Conservation (phyloP, 2,329 filamentous ascomycete genomes). For the Ophidiomyces ophidiicola region DNA sequence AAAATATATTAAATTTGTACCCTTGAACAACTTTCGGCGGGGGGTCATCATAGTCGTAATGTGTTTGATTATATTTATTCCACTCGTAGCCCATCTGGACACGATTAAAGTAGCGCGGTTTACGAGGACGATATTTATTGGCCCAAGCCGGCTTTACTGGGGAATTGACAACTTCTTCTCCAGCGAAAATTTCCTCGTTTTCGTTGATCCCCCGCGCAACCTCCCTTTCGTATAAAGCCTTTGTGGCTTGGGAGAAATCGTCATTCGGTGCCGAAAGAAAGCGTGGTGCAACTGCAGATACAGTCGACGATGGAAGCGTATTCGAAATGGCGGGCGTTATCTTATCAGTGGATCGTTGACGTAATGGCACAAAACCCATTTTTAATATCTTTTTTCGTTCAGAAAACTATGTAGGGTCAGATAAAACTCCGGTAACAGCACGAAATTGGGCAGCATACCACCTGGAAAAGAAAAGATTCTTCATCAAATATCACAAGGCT, state of each 20-base stretch:
- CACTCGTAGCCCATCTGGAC: slow-evolving; percentile 99
- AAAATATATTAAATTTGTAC: slow-evolving; percentile 99
- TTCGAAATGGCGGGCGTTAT: slow-evolving; percentile 21
- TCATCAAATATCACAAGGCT: slow-evolving; percentile 46
- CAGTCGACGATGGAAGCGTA: slow-evolving; percentile 28
- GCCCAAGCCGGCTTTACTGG: slow-evolving; percentile 62
- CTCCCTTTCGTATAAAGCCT: slow-evolving; percentile 82
- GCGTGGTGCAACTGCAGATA: slow-evolving; percentile 47
- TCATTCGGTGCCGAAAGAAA: slow-evolving; percentile 60
- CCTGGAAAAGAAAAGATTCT: slow-evolving; percentile 43
- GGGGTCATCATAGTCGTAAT: slow-evolving; percentile 97
- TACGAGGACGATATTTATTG: slow-evolving; percentile 73
- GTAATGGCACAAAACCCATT: slow-evolving; percentile 55
- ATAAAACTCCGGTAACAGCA: not conserved
- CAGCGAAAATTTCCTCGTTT: slow-evolving; percentile 89
- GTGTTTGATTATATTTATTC: slow-evolving; percentile 99
- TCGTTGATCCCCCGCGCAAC: slow-evolving; percentile 82
- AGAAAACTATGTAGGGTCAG: slow-evolving; percentile 28
- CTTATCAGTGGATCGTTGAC: slow-evolving; percentile 33
- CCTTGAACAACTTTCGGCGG: slow-evolving; percentile 96
- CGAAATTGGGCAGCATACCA: slow-evolving; percentile 27
- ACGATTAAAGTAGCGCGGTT: slow-evolving; percentile 93
- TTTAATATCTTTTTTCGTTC: slow-evolving; percentile 52
- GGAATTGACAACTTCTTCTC: slow-evolving; percentile 65
- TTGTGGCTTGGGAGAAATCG: slow-evolving; percentile 76